phyloP scores from a whole-genome alignment of 352 stramenopile species.

The Phytophthora pistaciae region DNA sequence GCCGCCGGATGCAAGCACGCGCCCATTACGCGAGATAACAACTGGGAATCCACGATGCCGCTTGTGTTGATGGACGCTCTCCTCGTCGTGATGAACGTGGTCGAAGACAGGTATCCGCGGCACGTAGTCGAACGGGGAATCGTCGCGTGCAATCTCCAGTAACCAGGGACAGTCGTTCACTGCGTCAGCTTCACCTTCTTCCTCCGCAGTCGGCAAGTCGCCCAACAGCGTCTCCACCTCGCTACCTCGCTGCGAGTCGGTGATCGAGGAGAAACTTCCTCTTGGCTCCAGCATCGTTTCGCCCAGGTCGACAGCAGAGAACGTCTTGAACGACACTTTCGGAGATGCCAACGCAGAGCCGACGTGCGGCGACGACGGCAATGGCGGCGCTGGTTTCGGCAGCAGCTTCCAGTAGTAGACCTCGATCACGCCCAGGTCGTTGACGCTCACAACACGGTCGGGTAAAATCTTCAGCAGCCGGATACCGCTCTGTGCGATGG shows the following conservation, averaged over 20 bases:
- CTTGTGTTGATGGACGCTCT: slow-evolving; percentile 19
- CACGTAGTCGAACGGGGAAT: slow-evolving; percentile 84
- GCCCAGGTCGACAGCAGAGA: slow-evolving; percentile 18
- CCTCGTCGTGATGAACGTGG: slow-evolving; percentile 31
- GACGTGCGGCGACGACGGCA: slow-evolving; percentile 11
- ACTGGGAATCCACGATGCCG: slow-evolving; percentile 54
- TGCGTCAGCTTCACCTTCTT: slow-evolving; percentile 14
- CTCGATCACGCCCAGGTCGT: slow-evolving; percentile 88
- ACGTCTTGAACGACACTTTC: slow-evolving; percentile 24
- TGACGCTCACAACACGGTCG: slow-evolving; percentile 83
- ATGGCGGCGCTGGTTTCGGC: slow-evolving; percentile 50
- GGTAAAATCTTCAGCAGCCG: slow-evolving; percentile 77
- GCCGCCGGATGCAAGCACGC: slow-evolving; percentile 77
- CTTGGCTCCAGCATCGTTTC: slow-evolving; percentile 11
- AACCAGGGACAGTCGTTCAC: slow-evolving; percentile 68
- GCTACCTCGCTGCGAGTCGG: slow-evolving; percentile 18
- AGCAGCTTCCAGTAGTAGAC: slow-evolving; percentile 87
- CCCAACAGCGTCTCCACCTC: slow-evolving; percentile 21
- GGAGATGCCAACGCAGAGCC: slow-evolving; percentile 19
- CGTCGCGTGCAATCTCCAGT: slow-evolving; percentile 72
- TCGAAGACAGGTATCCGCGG: slow-evolving; percentile 84
- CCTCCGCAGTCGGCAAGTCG: slow-evolving; percentile 14
- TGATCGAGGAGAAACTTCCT: slow-evolving; percentile 24
- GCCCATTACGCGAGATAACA: slow-evolving; percentile 72
- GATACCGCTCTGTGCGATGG: slow-evolving; percentile 63